These are phyloP conservation scores for Tetrahymena malaccensis DNA, from an alignment of 73 alveolate species.

Conservation along the genomic window DNA sequence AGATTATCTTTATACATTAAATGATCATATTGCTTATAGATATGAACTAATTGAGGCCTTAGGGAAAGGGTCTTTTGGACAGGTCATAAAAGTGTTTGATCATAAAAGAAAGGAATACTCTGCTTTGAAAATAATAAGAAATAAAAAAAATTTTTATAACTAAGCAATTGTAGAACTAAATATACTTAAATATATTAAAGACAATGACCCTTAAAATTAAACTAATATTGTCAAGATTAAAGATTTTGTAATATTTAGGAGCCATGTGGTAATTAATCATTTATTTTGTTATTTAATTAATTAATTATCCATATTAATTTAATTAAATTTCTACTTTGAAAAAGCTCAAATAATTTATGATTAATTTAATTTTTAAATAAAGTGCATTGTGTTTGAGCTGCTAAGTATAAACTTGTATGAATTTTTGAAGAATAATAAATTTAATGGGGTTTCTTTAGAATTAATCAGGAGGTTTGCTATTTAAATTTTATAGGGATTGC, in stretches of 20 bases:
- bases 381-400: conserved; percentile 70
- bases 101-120: conserved; percentile 30
- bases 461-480: conserved; percentile 65
- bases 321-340: no score
- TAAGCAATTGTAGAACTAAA: conserved; percentile 36
- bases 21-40: conserved; percentile 48
- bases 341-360: not conserved
- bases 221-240: conserved; percentile 36
- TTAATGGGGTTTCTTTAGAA: conserved; percentile 60
- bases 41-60: conserved; percentile 37
- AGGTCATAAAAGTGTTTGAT: conserved; percentile 43
- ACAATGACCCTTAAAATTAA: conserved; percentile 33
- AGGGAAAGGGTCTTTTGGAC: conserved; percentile 49
- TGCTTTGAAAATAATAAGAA: conserved; percentile 28
- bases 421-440: conserved; percentile 61
- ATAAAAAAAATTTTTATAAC: conserved; percentile 20
- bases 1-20: conserved; percentile 21
- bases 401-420: conserved; percentile 67
- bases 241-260: conserved; percentile 30
- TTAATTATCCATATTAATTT: no score
- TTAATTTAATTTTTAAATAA: not conserved
- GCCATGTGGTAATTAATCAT: conserved; percentile 25
- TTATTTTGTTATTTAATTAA: not conserved
- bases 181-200: conserved; percentile 17
- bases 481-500: conserved; percentile 57